Conservation (phyloP, 805 yeast species). For the Clavispora phyllophila region DNA sequence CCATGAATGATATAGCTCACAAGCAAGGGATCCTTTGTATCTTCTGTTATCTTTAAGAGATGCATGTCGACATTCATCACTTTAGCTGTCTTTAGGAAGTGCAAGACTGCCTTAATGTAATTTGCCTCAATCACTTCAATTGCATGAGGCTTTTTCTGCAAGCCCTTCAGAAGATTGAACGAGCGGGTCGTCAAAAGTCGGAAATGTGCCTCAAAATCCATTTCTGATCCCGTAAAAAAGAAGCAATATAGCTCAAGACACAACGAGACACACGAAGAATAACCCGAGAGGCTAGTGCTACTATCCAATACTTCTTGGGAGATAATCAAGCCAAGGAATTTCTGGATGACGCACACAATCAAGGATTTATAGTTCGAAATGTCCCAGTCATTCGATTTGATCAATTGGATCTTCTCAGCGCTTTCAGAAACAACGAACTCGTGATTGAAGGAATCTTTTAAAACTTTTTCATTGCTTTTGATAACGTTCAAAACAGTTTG, state of each 20-base stretch:
- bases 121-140: conserved; percentile 26
- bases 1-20: conserved; percentile 48
- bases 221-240: conserved; percentile 55
- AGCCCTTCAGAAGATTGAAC: conserved; percentile 16
- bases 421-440: conserved; percentile 57
- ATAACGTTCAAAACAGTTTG: conserved; percentile 50
- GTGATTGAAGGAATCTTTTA: conserved; percentile 46
- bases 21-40: conserved; percentile 21
- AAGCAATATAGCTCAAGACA: conserved; percentile 39
- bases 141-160: conserved; percentile 8
- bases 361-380: conserved; percentile 61
- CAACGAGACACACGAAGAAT: conserved; percentile 28
- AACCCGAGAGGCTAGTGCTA: conserved; percentile 10
- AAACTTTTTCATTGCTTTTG: conserved; percentile 34
- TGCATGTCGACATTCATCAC: conserved; percentile 22
- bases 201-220: conserved; percentile 43
- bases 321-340: conserved; percentile 36
- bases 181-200: conserved; percentile 35
- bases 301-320: conserved; percentile 17
- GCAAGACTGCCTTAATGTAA: conserved; percentile 24
- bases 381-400: conserved; percentile 41
- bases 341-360: conserved; percentile 40
- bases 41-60: conserved; percentile 25
- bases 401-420: conserved; percentile 35
- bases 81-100: conserved; percentile 27